Evolutionary conservation across 2,329 filamentous ascomycete genomes (phyloP).

Genomic region (Elsinoe perseae): DNA sequence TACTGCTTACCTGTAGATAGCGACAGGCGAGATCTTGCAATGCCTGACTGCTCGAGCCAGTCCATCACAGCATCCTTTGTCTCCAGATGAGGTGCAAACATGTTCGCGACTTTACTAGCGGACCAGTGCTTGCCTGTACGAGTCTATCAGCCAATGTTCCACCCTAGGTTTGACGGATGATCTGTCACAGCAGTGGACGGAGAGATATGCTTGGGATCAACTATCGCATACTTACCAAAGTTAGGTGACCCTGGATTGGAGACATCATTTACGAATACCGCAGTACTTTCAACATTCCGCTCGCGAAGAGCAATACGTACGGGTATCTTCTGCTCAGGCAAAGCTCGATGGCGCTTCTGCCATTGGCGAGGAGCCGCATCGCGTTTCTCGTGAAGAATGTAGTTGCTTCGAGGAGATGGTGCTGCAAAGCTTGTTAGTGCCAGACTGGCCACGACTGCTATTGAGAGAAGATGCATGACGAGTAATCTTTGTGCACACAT

Average conservation of each 20-base stretch:
- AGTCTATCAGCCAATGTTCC: neutral
- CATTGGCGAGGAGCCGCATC: constrained; percentile 20
- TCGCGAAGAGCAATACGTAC: constrained; percentile 26
- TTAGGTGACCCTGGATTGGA: constrained; percentile 25
- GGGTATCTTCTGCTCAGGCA: constrained; percentile 21
- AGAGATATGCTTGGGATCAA: neutral
- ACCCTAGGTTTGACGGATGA: too few relatives aligned
- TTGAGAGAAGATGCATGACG: constrained; percentile 11
- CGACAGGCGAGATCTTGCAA: constrained; percentile 18
- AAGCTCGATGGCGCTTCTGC: constrained; percentile 22
- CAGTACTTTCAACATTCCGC: constrained; percentile 22
- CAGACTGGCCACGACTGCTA: constrained; percentile 15
- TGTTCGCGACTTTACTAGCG: constrained; percentile 23
- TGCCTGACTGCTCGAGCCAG: constrained; percentile 25
- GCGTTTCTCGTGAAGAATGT: constrained; percentile 29
- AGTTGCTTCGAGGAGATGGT: constrained; percentile 1
- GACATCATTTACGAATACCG: constrained; percentile 24
- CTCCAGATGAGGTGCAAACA: constrained; percentile 25
- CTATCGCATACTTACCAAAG: constrained; percentile 20
- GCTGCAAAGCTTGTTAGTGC: constrained; percentile 1
- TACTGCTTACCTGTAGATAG: neutral
- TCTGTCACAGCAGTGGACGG: too few relatives aligned
- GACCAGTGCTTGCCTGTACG: constrained; percentile 25
- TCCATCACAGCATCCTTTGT: constrained; percentile 21
- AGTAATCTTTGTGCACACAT: neutral